phyloP scores from a whole-genome alignment of 306 rosid genomes.

The Dalbergia cultrata region DNA sequence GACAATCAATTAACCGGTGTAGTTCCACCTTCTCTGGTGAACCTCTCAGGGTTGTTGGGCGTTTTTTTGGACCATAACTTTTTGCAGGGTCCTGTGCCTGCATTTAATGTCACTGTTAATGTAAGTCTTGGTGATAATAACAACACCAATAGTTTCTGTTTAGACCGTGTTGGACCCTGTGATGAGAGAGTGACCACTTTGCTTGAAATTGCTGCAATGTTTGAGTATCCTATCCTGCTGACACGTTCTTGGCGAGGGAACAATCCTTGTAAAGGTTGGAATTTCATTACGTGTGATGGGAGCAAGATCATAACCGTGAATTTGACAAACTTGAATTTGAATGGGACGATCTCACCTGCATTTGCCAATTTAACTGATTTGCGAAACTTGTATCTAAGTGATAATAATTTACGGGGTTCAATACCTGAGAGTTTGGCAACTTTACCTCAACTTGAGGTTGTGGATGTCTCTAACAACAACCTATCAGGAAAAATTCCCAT shows the following conservation, averaged over 20 bases:
- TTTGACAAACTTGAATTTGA: conserved; percentile 52
- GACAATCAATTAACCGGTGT: conserved; percentile 65
- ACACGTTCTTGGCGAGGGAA: conserved; percentile 60
- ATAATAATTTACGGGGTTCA: too few species aligned
- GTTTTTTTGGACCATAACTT: conserved; percentile 55
- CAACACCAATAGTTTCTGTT: too few species aligned
- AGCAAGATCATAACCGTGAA: conserved; percentile 47
- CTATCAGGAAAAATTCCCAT: too few species aligned
- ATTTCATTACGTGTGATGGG: conserved; percentile 47
- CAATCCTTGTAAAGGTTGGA: conserved; percentile 57
- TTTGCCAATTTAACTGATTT: too few species aligned
- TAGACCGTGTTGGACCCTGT: conserved; percentile 44
- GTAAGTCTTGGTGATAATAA: background rate
- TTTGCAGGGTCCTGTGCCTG: conserved; percentile 29
- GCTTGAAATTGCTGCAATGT: conserved; percentile 51
- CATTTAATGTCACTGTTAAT: conserved; percentile 43
- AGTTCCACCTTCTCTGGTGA: conserved; percentile 57
- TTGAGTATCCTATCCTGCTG: conserved; percentile 54
- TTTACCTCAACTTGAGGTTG: too few species aligned
- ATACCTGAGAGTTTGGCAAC: too few species aligned
- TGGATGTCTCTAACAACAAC: too few species aligned
- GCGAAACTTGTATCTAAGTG: too few species aligned
- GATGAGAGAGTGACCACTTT: conserved; percentile 55
- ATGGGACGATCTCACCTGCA: conserved; percentile 56
- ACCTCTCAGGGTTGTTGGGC: conserved; percentile 6